Evolutionary conservation across 352 stramenopile species (phyloP), one percentile per base, ranked within the genome.

Genomic region (Phytophthora europaea): DNA sequence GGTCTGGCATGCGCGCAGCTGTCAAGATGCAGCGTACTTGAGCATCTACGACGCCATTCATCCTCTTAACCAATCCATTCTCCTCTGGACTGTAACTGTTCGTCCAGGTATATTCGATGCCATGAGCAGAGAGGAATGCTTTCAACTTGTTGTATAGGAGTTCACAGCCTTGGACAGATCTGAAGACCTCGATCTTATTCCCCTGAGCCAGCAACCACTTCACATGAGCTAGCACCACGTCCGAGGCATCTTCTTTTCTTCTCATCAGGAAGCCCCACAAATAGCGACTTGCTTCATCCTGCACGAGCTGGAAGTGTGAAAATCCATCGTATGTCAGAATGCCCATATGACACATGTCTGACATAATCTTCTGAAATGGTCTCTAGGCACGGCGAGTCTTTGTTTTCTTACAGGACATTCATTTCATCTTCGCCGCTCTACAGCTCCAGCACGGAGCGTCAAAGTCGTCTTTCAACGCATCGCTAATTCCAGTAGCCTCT

Each of bases 321-420:
- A 65, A 74, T 0, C 60, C 60, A 54, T 62, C 20, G 52, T 62
- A 31, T 16, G 16, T 33, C 36, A 2, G 1, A 43, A 59, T 47
- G 2, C 38, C 52, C 5, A 73, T n/a, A 15, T 65, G 68, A 13
- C 53, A 60, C 59, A 61, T 61, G 12, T 73, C 57, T 3, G 57
- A 72, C 65, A 72, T 67, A n/a, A 72, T 18, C 20, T 66, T 67
- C 10, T 67, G 65, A 16, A 61, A 67, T 23, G 57, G 65, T 23
- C 13, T 40, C 2, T 6, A 36, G 22, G 58, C 26, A 23, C 65
- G 51, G 6, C 20, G 31, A 38, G 58, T 62, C 6, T 34, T 33
- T 6, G 28, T 15, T 1, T 34, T 67, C 31, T 72, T 67, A 33
- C 59, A 67, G 10, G 34, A 72, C 57, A 73, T 73, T 12, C 65